phyloP scores from a whole-genome alignment of 2,329 filamentous ascomycete species.

The Fusarium subglutinans region DNA sequence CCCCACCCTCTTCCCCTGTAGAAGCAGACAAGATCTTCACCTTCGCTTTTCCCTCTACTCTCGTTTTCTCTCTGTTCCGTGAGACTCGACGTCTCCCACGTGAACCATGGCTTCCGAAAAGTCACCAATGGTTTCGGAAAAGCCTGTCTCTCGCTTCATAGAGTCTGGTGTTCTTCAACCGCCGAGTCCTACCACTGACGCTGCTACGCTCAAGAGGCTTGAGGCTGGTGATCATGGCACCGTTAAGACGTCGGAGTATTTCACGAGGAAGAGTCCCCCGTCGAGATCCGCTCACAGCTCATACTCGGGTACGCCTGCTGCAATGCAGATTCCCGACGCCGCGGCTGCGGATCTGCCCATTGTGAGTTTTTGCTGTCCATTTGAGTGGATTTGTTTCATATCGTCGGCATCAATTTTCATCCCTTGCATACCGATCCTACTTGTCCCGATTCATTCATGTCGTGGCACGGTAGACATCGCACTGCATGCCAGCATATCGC shows the following conservation, averaged over 20 bases:
- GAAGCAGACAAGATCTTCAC: conserved; percentile 8
- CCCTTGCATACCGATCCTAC: neutral
- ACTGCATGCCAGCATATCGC: neutral
- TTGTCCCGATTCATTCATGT: neutral
- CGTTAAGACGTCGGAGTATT: conserved; percentile 3
- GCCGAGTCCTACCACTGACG: conserved; percentile 30
- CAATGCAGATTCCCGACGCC: conserved; percentile 28
- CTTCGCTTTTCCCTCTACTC: conserved; percentile 1
- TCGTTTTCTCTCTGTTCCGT: neutral
- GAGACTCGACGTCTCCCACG: neutral
- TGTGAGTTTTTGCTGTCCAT: conserved; percentile 20
- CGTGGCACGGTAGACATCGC: neutral
- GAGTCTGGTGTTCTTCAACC: conserved; percentile 32
- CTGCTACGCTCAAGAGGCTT: conserved; percentile 28
- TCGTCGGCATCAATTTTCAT: neutral
- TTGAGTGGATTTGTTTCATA: neutral
- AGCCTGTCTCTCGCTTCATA: conserved; percentile 33
- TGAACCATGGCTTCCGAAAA: conserved; percentile 15
- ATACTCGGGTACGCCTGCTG: conserved; percentile 36
- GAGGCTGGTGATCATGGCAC: conserved; percentile 22
- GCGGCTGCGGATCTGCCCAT: conserved; percentile 23
- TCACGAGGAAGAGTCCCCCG: conserved; percentile 4
- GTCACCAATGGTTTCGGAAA: conserved; percentile 21
- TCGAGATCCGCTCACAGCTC: conserved; percentile 36
- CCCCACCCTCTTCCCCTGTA: neutral